Base-by-base conservation (phyloP, 176 grass and related monocot genomes). In the Eleusine indica region DNA sequence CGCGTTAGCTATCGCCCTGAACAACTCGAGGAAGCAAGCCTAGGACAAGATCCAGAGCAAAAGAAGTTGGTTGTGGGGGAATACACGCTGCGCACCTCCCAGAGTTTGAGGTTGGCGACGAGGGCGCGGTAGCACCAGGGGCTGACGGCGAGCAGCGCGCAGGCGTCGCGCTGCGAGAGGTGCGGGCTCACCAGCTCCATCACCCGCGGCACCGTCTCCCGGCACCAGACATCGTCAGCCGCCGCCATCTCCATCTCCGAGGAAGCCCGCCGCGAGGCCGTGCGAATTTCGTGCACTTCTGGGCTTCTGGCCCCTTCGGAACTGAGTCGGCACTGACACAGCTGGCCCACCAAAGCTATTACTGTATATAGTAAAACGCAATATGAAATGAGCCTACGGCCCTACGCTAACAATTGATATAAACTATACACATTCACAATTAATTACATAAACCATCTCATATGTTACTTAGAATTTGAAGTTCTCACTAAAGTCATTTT, bases 71-170 rank as follows among this genome's bases (percentile, higher is more conserved):
- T 66, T 42, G 11, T 35, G 57, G 51, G 39, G 39, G 56, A 58
- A 77, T 7, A 38, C 6, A 51, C 7, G 73, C 39, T 25, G 68
- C 58, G 53, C 18, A 98, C 95, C 92, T 98, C 83, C 95, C 92
- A 95, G 87, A 95, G 90, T 53, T 78, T 80, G 76, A 85, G 82
- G 78, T 82, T 83, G 56, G 90, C 71, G 62, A 91, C 76, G 69
- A 98, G 90, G 61, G 82, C 76, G 79, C 84, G 87, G 87, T 95
- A 81, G 92, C 92, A 98, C 84, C 84, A 91, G 12, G 90, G 89
- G 41, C 88, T 95, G 79, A 86, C 78, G 35, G 90, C 73, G 61
- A 98, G 84, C 30, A 98, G 82, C 13, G 89, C 76, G 82, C 92
- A 93, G 64, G 78, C 75, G 38, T 98, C 91, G 14, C 92, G 89